Base-by-base conservation (phyloP, 2,329 filamentous ascomycete genomes). In the Drechslerella stenobrocha region DNA sequence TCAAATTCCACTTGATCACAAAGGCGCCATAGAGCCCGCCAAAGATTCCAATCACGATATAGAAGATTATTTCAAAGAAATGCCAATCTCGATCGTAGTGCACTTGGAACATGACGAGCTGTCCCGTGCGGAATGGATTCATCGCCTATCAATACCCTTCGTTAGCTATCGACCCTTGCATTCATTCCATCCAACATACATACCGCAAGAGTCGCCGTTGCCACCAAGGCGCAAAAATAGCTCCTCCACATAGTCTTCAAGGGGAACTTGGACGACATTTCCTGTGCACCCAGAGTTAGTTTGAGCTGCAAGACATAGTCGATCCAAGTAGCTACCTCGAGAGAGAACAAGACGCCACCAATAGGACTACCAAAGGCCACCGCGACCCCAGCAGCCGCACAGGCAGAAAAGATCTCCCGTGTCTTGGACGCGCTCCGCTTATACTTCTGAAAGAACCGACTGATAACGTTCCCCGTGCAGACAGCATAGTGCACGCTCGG, bases 401-500 rank as follows among this genome's bases (percentile, higher is more conserved):
- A 95, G 23, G 93, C 93, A 73, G 90, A 96, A 71, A 98, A 79
- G 23, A 98, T 95, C 78, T 98, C 93, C 57, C 93, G 83, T 2
- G 90, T 97, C 77, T 97, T 97, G 56, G 90, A 89, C 1, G 92
- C 92, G 76, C 93, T 97, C 55, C 85, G 84, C 74, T 85, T 86
- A 76, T 97, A 98, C 77, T 96, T 97, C 75, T 86, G 84, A 75
- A 98, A 98, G 70, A 96, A 82, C 46, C 90, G 83, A 26, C 90
- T 96, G 65, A 98, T 93, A 70, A 98, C 92, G 76, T 96, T 97
- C 61, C 93, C 93, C 0, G 91, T 96, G 74, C 93, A 97, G 4
- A 97, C 93, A 2, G 93, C 93, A 75, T 97, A 98, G 77, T 98
- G 93, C n/a, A 98, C 93, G 77, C 91, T 96, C 0, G 93, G 93